Evolutionary conservation across 225 moss, liverwort and hornwort genomes (phyloP), one percentile per base, ranked within the genome.

Genomic region (Anthoceros angustus): DNA sequence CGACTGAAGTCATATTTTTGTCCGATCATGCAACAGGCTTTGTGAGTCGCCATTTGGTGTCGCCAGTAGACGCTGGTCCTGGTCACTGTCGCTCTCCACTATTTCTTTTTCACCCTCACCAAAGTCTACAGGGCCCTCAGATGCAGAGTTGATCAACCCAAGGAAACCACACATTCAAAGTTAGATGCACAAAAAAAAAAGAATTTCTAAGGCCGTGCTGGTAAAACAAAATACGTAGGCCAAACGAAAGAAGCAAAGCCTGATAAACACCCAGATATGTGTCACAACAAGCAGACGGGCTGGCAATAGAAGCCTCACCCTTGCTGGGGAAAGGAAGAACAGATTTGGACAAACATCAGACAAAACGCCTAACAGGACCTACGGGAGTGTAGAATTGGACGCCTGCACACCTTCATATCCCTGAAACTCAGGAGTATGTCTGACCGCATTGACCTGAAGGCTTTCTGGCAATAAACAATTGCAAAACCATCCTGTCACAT

Each of bases 401-500:
- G 18, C 12, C 5, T 48, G 66, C 62, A 66, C 65, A 46, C 41
- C 42, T 46, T 72, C 66, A 63, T 16, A 67, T 43, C 8, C 62
- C 11, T 11, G 41, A 69, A 15, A 40, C 62, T 70, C 74, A 65
- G 26, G 39, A 1, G 67, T 8, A 1, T 42, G 55, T 41, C 42
- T 46, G 15, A 72, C 82, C 16, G 81, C 68, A 4, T 89, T 68
- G 12, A 88, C 90, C 77, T 94, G 94, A 65, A 94, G 73, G 55
- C 84, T 82, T 71, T 94, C 88, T n/a, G 90, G 94, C 32, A 94
- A 67, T 62, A 94, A 75, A 71, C 94, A 94, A 68, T 85, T 94
- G 71, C 94, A 94, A 21, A 75, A 68, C 68, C 70, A 77, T 11
- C 77, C 80, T 67, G 45, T 42, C 43, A 10, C 15, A 42, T 23